phyloP scores from a whole-genome alignment of 1,284 basidiomycete genomes.

The Tilletia indica region DNA sequence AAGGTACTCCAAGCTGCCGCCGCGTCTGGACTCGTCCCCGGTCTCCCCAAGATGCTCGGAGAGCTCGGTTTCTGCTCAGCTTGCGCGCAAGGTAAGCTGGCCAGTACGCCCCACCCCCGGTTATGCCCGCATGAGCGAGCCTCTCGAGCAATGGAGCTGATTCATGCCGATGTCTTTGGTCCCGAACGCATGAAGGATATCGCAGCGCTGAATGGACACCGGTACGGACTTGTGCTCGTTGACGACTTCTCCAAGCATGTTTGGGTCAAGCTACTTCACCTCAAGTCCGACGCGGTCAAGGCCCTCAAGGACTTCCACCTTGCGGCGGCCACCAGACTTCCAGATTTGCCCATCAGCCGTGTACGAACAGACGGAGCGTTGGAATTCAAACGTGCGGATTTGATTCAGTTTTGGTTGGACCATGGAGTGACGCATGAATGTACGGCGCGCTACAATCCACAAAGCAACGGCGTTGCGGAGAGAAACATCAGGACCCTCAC shows the following conservation, averaged over 20 bases:
- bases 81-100: constrained; percentile 8
- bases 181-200: not conserved
- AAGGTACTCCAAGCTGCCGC: not conserved
- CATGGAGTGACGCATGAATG: constrained; percentile 2
- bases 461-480: constrained; percentile 10
- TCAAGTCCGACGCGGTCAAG: not conserved
- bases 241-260: constrained; percentile 4
- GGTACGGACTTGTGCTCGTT: not conserved
- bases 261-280: not conserved
- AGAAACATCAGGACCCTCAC: not conserved
- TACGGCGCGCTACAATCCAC: not conserved
- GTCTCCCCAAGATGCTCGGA: not conserved
- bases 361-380: constrained; percentile 5
- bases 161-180: constrained; percentile 3
- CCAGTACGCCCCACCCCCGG: not conserved
- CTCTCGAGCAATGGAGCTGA: constrained; percentile 5
- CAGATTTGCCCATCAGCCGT: not conserved
- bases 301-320: not conserved
- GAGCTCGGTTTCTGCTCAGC: not conserved
- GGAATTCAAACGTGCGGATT: not conserved
- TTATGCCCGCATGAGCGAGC: not conserved
- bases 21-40: not conserved
- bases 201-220: not conserved
- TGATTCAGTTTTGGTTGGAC: not conserved
- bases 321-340: not conserved